phyloP scores from a whole-genome alignment of 1,139 yeast species.

The Kazachstania sp. region DNA sequence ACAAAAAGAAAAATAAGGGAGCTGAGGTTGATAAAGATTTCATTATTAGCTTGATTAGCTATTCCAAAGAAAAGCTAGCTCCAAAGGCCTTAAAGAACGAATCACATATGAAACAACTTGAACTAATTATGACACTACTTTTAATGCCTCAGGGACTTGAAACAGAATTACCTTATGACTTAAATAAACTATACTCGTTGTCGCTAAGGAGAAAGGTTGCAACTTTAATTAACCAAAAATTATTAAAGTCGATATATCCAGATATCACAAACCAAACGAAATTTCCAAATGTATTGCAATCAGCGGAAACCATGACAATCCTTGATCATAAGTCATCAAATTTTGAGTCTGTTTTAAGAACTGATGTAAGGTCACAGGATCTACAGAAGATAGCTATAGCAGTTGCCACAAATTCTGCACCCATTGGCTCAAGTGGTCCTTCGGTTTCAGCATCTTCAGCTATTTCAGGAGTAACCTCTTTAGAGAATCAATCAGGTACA shows the following conservation, averaged over 20 bases:
- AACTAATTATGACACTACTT: slow-evolving; percentile 58
- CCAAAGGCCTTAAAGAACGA: slow-evolving; percentile 46
- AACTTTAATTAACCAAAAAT: slow-evolving; percentile 44
- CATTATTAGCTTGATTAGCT: slow-evolving; percentile 47
- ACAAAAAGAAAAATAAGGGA: slow-evolving; percentile 28
- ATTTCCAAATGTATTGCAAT: slow-evolving; percentile 11
- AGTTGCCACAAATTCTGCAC: neutral
- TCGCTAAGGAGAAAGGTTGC: slow-evolving; percentile 52
- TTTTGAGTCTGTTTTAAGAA: neutral
- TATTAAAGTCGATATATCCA: slow-evolving; percentile 22
- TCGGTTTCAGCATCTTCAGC: neutral
- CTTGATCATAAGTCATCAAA: neutral
- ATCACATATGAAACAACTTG: slow-evolving; percentile 52
- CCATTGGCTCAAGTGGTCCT: neutral
- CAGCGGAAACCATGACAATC: neutral
- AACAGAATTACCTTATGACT: slow-evolving; percentile 42
- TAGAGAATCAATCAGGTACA: too few relatives aligned
- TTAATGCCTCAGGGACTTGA: slow-evolving; percentile 37
- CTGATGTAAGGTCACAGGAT: neutral
- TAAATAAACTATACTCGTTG: slow-evolving; percentile 44
- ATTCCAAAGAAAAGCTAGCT: slow-evolving; percentile 54
- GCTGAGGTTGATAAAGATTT: slow-evolving; percentile 34
- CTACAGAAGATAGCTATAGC: neutral
- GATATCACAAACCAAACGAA: slow-evolving; percentile 8
- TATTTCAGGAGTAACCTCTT: too few relatives aligned